Conservation (phyloP, 176 grass and related monocot species). For the Tillandsia leiboldiana region DNA sequence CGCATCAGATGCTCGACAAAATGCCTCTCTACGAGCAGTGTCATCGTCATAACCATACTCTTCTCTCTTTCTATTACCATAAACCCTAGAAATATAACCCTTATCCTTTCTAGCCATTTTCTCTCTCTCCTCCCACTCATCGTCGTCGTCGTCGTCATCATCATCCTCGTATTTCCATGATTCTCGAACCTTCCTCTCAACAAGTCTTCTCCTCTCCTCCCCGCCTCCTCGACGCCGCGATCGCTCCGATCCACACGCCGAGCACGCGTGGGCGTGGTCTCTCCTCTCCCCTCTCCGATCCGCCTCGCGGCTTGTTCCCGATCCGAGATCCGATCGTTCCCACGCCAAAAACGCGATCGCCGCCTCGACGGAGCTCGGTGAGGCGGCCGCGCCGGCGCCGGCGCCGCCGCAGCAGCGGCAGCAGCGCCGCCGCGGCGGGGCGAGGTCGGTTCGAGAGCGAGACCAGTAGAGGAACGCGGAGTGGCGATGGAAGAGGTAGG, state of each 20-base stretch:
- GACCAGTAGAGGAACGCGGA: conserved; percentile 21
- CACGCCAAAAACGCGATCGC: background rate
- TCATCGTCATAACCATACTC: background rate
- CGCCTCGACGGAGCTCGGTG: too few species aligned
- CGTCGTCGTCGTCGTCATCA: background rate
- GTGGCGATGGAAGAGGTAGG: conserved; percentile 12
- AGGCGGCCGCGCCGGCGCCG: too few species aligned
- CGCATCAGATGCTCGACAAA: conserved; percentile 13
- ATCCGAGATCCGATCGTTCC: background rate
- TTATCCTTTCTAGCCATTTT: conserved; percentile 3
- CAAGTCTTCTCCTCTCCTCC: conserved; percentile 23
- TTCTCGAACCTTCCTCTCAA: conserved; percentile 24
- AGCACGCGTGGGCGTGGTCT: too few species aligned
- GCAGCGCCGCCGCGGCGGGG: background rate
- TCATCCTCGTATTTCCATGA: conserved; percentile 25
- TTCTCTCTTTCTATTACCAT: background rate
- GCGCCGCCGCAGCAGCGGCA: background rate
- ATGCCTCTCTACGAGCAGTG: conserved; percentile 5
- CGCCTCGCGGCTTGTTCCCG: too few species aligned
- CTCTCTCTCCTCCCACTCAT: conserved; percentile 11
- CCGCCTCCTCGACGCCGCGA: conserved; percentile 21
- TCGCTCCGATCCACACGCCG: too few species aligned
- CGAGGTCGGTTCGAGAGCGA: conserved; percentile 4
- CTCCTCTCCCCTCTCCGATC: too few species aligned
- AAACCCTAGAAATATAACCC: conserved; percentile 2